Base-by-base conservation (phyloP, 2,329 filamentous ascomycete species). In the Penicillium sp. region DNA sequence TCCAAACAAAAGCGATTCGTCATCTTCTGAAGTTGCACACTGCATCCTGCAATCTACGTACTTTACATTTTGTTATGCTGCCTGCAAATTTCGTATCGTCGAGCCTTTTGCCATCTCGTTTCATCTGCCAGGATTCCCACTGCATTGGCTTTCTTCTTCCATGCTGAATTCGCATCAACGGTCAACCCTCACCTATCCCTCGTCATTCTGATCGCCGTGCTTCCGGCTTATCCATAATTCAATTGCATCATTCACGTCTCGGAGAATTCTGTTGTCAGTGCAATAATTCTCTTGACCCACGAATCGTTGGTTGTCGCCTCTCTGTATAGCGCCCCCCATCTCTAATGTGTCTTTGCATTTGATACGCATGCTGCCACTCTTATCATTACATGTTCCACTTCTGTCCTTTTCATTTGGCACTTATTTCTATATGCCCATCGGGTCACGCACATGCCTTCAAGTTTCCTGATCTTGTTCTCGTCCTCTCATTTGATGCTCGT, bases 1-100 rank as follows among this genome's bases (percentile, higher is more conserved):
- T 51, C 58, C 9, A 68, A 68, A 55, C 65, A 66, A 60, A 68
- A 68, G 57, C 65, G 66, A 31, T 68, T 68, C 36, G 64, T 63
- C 55, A 70, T 67, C 37, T 68, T 67, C 51, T 68, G 33, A 31
- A 31, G 31, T 31, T 31, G 31, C 31, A 31, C 31, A 31, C 31
- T 31, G 31, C 6, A 62, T 47, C n/a, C 7, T 27, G 6, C 50
- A 35, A 54, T 19, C 18, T 46, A 16, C 33, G 27, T 46, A 27
- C n/a, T 50, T 37, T 19, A 11, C 37, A 43, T 60, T 36, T 16
- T 24, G n/a, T 46, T 36, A 43, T 13, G 13, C 36, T 19, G n/a
- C 27, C 40, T 43, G 27, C 16, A 27, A 36, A 16, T 33, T 1
- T 31, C n/a, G 13, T 11, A 31, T 31, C 22, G 19, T 6, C 47